These are phyloP conservation scores for Chlamydomonas incerta DNA, from an alignment of 139 green algal species.

Conservation along the genomic window DNA sequence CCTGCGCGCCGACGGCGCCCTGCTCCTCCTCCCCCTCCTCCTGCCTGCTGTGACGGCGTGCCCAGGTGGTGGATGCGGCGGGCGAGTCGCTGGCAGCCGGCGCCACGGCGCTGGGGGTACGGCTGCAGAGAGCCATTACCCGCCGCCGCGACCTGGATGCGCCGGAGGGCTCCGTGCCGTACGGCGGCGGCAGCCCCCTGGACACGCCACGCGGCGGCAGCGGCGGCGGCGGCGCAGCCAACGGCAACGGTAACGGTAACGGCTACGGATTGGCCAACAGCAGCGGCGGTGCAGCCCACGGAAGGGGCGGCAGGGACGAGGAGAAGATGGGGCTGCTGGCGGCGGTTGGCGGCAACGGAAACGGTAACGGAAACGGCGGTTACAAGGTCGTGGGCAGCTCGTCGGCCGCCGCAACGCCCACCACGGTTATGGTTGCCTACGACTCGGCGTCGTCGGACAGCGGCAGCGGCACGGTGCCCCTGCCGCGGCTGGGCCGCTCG, in stretches of 20 bases:
- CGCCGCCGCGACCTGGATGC: neutral
- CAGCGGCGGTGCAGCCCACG: neutral
- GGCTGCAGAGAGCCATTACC: neutral
- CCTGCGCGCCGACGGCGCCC: too few relatives aligned
- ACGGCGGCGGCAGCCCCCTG: neutral
- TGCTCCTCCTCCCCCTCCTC: too few relatives aligned
- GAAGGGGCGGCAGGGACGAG: neutral
- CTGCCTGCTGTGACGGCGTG: neutral
- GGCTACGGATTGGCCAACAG: neutral
- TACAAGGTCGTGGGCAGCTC: too few relatives aligned
- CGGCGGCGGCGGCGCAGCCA: neutral
- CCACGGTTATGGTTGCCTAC: too few relatives aligned
- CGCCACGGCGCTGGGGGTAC: neutral
- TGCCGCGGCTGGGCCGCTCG: too few relatives aligned
- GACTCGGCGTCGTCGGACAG: too few relatives aligned
- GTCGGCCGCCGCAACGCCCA: too few relatives aligned
- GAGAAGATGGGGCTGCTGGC: too few relatives aligned
- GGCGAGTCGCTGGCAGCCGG: conserved; percentile 2
- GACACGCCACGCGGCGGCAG: neutral
- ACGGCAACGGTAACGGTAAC: neutral
- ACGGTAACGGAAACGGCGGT: too few relatives aligned
- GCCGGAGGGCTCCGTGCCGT: neutral
- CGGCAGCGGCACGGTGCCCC: too few relatives aligned
- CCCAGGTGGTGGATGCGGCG: conserved; percentile 1
- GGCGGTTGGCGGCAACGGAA: too few relatives aligned